Evolutionary conservation across 176 grass and related monocot genomes (phyloP).

Genomic region (Oryza longistaminata): DNA sequence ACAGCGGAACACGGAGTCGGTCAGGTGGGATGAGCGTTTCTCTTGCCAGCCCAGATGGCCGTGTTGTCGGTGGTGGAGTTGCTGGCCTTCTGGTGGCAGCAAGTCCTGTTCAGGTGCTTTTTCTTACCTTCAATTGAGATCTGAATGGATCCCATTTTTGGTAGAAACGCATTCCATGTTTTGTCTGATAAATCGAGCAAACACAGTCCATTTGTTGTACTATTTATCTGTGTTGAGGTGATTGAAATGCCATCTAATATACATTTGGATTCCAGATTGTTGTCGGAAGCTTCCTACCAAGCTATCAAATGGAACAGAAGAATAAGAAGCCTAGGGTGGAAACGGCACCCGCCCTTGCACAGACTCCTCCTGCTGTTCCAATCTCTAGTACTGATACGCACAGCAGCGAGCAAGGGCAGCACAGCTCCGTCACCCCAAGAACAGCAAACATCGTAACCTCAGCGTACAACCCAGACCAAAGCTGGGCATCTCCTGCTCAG

Average conservation of each 20-base stretch:
- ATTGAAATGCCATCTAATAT: neutral
- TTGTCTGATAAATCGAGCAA: neutral
- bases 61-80: conserved; percentile 84
- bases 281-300: conserved; percentile 82
- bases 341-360: neutral
- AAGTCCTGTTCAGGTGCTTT: conserved; percentile 75
- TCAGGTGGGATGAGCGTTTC: conserved; percentile 97
- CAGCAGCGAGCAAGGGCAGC: conserved; percentile 48
- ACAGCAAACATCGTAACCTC: conserved; percentile 38
- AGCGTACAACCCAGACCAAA: conserved; percentile 50
- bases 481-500: conserved; percentile 60
- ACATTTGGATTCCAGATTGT: conserved; percentile 58
- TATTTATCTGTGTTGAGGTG: neutral
- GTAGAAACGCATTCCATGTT: neutral
- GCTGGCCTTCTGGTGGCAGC: conserved; percentile 85
- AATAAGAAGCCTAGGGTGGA: conserved; percentile 62
- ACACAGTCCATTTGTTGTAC: neutral
- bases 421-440: conserved; percentile 29
- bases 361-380: conserved; percentile 48
- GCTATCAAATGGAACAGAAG: conserved; percentile 75
- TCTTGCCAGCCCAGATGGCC: conserved; percentile 77
- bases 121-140: neutral
- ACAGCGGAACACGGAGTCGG: conserved; percentile 61
- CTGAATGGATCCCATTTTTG: neutral
- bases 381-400: conserved; percentile 46